A percentile compares a stretch with the other conserved stretches of the same genome.
phyloP scores from a whole-genome alignment of 129 eudicot genomes.

The Helianthus annuus region DNA sequence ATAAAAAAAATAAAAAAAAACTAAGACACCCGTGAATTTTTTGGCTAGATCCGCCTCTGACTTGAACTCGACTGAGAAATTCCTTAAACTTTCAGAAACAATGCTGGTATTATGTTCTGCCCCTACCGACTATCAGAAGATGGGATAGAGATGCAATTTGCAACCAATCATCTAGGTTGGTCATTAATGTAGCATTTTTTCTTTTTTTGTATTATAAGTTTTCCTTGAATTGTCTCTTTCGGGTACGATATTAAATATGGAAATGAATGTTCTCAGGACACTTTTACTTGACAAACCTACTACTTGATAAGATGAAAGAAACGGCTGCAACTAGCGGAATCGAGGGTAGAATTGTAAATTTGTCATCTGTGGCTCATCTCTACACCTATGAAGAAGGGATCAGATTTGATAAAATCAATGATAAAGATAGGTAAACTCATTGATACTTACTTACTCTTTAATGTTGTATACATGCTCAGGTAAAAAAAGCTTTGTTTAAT shows the following conservation, averaged over 20 bases:
- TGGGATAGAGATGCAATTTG: constrained; percentile 91
- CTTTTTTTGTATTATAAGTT: not conserved
- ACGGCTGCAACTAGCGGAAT: constrained; percentile 56
- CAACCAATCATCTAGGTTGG: constrained; percentile 82
- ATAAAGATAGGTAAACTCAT: constrained; percentile 51
- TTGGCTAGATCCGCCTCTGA: too few relatives aligned
- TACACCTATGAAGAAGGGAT: constrained; percentile 68
- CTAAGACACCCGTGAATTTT: too few relatives aligned
- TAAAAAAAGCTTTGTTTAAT: not conserved
- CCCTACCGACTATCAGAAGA: constrained; percentile 80
- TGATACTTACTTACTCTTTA: not conserved
- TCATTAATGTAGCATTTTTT: not conserved
- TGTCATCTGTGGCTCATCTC: constrained; percentile 71
- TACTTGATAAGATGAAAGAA: constrained; percentile 83
- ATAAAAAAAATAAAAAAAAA: too few relatives aligned
- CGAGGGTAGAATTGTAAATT: constrained; percentile 76
- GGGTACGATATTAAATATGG: not conserved
- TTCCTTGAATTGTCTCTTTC: not conserved
- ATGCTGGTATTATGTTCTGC: constrained; percentile 95
- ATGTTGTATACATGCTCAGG: not conserved
- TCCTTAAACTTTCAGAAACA: constrained; percentile 59
- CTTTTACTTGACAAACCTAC: constrained; percentile 71
- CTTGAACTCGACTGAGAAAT: not conserved
- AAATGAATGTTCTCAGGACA: constrained; percentile 53
- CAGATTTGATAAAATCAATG: constrained; percentile 57